Base-by-base conservation (phyloP, 768 basidiomycete species). In the Porphyrellus cyaneotinctus region DNA sequence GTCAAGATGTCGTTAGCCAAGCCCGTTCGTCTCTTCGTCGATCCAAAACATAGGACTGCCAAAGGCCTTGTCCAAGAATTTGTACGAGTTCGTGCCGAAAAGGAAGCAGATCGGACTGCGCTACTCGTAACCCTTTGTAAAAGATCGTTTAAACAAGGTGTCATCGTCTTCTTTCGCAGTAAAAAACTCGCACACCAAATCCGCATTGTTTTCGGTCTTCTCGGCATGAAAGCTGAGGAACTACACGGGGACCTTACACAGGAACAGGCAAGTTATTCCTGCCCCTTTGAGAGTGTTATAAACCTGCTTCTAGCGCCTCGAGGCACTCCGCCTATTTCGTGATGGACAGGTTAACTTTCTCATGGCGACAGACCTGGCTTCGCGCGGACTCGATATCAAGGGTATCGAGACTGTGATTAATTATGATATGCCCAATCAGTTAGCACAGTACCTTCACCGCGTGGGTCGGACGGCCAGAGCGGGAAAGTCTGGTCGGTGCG, bases 111-210 rank as follows among this genome's bases (percentile, higher is more conserved):
- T 58, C 82, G 91, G 23, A 82, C 87, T 42, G 85, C 87, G 22
- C 64, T 94, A 35, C 81, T 95, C 30, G 80, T 84, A 38, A 75
- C 92, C 0, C 75, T 98, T 45, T 97, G 97, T 75, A 89, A 88
- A 72, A 76, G 90, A 57, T 91, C 88, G 2, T 95, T 95, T 77
- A 85, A 82, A 65, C 78, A 80, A 30, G 81, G 84, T 47, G 91
- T 88, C 49, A 89, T 99, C 66, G 78, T 99, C 53, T 99, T 99
- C 74, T 82, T 97, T 62, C 82, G 95, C 42, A 97, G 94, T 72
- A 99, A 99, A 71, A 95, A 94, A 60, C 77, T 97, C 20, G 95
- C 95, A 10, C 97, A 98, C 76, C 95, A 98, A 70, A 89, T 98
- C 80, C 85, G 94, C 45, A 84, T 97, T 44, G 81, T 97, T 23